phyloP scores from a whole-genome alignment of 768 basidiomycete genomes.

The Dioszegia aurantiaca region DNA sequence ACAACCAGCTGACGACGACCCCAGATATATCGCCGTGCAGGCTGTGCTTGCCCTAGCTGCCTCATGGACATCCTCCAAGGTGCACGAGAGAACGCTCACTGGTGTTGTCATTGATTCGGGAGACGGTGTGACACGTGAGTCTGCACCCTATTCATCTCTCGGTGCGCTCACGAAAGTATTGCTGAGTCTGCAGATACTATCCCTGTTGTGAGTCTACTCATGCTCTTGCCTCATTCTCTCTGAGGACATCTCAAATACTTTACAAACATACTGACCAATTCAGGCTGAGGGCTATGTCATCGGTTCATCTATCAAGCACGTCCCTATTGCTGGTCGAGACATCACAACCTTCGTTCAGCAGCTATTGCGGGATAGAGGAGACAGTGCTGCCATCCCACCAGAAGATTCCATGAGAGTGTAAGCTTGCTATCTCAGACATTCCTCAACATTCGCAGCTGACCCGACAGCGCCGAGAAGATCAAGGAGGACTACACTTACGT shows the following conservation, averaged over 20 bases:
- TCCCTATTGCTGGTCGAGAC: conserved; percentile 96
- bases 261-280: conserved; percentile 13
- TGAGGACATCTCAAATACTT: too few species aligned
- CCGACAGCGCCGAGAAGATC: conserved; percentile 69
- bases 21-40: conserved; percentile 88
- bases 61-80: conserved; percentile 89
- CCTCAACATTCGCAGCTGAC: too few species aligned
- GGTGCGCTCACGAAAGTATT: too few species aligned
- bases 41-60: conserved; percentile 97
- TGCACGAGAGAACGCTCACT: conserved; percentile 83
- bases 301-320: conserved; percentile 96
- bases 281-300: conserved; percentile 96
- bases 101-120: conserved; percentile 99
- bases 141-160: not conserved
- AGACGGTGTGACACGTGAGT: conserved; percentile 84
- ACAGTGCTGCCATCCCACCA: conserved; percentile 82
- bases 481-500: conserved; percentile 99
- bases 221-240: not conserved
- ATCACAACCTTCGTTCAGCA: conserved; percentile 96
- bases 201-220: conserved; percentile 52
- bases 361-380: conserved; percentile 89
- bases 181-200: conserved; percentile 65
- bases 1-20: not conserved
- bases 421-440: conserved; percentile 22
- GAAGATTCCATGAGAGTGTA: conserved; percentile 85